Base-by-base conservation (phyloP, 257 asterid genomes). In the Solanum chiquidenum region DNA sequence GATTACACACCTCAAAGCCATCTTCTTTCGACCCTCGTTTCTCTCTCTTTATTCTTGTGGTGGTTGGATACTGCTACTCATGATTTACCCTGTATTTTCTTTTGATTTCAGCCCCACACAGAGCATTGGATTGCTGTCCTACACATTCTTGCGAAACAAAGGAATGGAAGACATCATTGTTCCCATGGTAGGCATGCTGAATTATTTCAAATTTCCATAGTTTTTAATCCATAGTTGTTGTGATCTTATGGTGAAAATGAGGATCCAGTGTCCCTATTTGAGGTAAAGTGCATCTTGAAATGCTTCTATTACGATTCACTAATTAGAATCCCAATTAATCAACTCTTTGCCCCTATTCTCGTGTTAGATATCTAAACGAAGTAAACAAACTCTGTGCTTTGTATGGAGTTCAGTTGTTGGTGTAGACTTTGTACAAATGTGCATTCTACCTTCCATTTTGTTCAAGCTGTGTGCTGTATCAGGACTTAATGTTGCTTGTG, bases 91-190 rank as follows among this genome's bases (percentile, higher is more conserved):
- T 60, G 12, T 69, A 8, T 46, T 87, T 90, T 89, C 49, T 87
- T 87, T 86, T 58, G 35, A 79, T 90, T 87, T 42, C 86, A 96
- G 99, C 91, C 91, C 98, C 49, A 93, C 95, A 3, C 97, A 95
- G 83, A 96, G 98, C 92, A 93, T 96, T 90, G 99, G 99, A 83
- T 88, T 96, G 91, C 93, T 96, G 77, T 96, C 99, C 85, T 96
- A 93, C 88, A 94, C 99, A 9, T 96, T 94, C 90, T 90, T 96
- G 93, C 95, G 90, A 90, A 89, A 92, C 91, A 96, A 98, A 9
- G 94, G 96, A 44, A 95, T 95, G 92, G 99, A 96, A 92, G 99
- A 96, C 86, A 95, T 95, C 23, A 90, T 96, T 85, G 99, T 96
- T 89, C 99, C 99, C 85, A 93, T 96, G 98, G 99, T 95, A 90